Base-by-base conservation (phyloP, 1,284 basidiomycete species). In the Tylopilus orsonianus region DNA sequence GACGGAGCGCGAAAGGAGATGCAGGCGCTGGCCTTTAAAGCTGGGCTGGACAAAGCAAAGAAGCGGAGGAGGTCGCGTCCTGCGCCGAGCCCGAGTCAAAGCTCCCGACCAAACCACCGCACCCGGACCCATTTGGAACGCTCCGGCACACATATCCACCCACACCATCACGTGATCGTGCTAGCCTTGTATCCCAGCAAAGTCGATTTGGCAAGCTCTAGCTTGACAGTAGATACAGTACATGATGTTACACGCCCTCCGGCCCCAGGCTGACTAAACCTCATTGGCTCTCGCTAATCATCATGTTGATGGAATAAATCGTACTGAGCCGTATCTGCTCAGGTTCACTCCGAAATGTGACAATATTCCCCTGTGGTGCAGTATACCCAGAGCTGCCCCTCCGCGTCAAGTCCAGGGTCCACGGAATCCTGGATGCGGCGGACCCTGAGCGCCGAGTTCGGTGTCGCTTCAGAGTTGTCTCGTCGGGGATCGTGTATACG, bases 1-100 rank as follows among this genome's bases (percentile, higher is more conserved):
- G 27, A 36, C 23, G 30, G 33, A 43, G 39, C 18, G 23, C 32
- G 33, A 46, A 38, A 29, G 18, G 14, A 29, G 29, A n/a, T 8
- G 32, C 6, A 22, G 27, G 13, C 22, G 20, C 4, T 27, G 20
- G 30, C 37, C 46, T 59, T 57, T 54, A 49, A 55, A 41, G 42
- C 43, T 41, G 32, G 27, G 18, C 27, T 34, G 24, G 44, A 38
- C 19, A 46, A 55, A 50, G 33, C 54, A 57, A 48, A 47, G 48
- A 49, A 46, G 44, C 39, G 39, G 48, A 52, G 52, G 37, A 53
- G 56, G 68, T 70, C 70, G 67, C 70, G 67, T 71, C 67, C 67
- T 54, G 67, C 67, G 70, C 67, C 65, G 45, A 54, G 56, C 55
- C 55, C 61, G 30, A 60, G 53, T 49, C 50, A 60, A 61, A 43